Percentiles rank a stretch among this genome's conserved stretches.
Evolutionary conservation across 257 asterid species (phyloP).

Genomic region (Cinchona pubescens): DNA sequence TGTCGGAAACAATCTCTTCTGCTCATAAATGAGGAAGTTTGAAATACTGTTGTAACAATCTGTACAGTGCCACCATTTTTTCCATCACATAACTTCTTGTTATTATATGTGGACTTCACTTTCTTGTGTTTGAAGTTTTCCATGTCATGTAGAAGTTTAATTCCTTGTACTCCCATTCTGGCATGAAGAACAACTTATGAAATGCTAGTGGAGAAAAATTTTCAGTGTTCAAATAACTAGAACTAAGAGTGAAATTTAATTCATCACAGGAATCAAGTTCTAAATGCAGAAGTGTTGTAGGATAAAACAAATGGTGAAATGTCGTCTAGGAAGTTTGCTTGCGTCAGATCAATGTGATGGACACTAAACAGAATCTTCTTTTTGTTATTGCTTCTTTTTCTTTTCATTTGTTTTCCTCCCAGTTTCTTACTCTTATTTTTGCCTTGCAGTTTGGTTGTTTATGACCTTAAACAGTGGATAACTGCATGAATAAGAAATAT

Average conservation of each 20-base stretch:
- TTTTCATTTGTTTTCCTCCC: background rate
- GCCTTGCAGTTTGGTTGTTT: background rate
- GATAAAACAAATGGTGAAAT: background rate
- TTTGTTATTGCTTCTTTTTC: too few relatives aligned
- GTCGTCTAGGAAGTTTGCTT: background rate
- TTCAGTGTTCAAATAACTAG: too few relatives aligned
- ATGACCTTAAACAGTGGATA: background rate
- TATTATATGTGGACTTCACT: too few relatives aligned
- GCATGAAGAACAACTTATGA: background rate
- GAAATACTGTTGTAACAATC: background rate
- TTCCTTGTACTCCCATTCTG: background rate
- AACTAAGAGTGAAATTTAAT: background rate
- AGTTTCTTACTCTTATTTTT: background rate
- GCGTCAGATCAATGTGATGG: background rate
- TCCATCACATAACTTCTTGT: background rate
- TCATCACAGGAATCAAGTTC: background rate
- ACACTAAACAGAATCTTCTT: background rate
- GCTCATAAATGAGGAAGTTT: background rate
- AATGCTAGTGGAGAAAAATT: background rate
- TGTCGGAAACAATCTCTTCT: background rate
- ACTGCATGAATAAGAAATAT: background rate
- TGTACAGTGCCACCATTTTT: background rate
- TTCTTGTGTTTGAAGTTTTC: background rate
- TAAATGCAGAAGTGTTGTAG: background rate
- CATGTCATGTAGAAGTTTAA: too few relatives aligned